Evolutionary conservation across 805 yeast genomes (phyloP).

Genomic region (Lachancea fermentati): DNA sequence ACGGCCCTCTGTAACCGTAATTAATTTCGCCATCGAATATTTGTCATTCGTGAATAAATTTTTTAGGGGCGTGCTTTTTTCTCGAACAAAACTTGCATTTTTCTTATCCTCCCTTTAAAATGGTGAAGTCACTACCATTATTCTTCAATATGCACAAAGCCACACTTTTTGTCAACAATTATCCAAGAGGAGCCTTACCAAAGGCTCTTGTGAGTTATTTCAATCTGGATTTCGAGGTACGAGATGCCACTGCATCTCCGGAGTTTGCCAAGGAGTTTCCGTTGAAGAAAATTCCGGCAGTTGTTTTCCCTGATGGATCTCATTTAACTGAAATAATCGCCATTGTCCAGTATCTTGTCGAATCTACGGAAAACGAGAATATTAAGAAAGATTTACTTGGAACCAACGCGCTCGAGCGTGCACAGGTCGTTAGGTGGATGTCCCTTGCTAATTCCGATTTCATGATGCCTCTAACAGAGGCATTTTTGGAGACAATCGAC

Average conservation of each 20-base stretch:
- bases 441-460: slow-evolving; percentile 71
- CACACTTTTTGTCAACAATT: slow-evolving; percentile 46
- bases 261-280: slow-evolving; percentile 51
- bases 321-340: slow-evolving; percentile 69
- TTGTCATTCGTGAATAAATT: too few species aligned
- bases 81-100: too few species aligned
- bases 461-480: slow-evolving; percentile 40
- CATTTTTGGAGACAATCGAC: slow-evolving; percentile 61
- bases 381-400: slow-evolving; percentile 51
- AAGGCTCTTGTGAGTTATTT: slow-evolving; percentile 52
- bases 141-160: slow-evolving; percentile 55
- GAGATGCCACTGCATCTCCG: slow-evolving; percentile 36
- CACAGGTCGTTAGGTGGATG: slow-evolving; percentile 62
- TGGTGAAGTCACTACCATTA: too few species aligned
- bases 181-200: slow-evolving; percentile 38
- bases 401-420: slow-evolving; percentile 17
- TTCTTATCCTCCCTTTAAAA: too few species aligned
- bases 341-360: slow-evolving; percentile 45
- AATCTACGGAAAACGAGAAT: slow-evolving; percentile 34
- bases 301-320: slow-evolving; percentile 64
- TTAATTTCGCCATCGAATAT: too few species aligned
- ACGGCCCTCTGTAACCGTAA: too few species aligned
- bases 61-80: too few species aligned
- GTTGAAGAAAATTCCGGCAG: slow-evolving; percentile 59
- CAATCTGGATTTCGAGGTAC: slow-evolving; percentile 53